Conservation (phyloP, 495 filamentous ascomycete genomes). For the Aspergillus funiculosus region DNA sequence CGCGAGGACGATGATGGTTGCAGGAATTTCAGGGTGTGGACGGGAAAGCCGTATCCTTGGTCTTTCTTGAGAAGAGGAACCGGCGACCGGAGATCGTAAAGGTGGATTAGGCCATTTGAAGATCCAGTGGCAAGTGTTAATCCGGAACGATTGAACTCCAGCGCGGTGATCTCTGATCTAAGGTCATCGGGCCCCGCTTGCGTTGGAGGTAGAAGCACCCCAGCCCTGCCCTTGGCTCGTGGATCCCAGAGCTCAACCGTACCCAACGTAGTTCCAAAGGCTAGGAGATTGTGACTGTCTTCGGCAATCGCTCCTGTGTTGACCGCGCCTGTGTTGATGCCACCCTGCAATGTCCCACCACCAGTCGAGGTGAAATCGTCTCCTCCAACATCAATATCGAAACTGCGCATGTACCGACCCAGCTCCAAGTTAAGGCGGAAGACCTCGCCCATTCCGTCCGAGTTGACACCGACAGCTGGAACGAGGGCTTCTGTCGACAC, state of each 20-base stretch:
- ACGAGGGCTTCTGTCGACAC: conserved; percentile 82
- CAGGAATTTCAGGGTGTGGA: conserved; percentile 84
- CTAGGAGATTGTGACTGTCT: conserved; percentile 81
- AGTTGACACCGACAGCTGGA: conserved; percentile 80
- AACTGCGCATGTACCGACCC: conserved; percentile 81
- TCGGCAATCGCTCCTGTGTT: conserved; percentile 88
- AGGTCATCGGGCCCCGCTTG: conserved; percentile 39
- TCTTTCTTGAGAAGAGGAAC: conserved; percentile 82
- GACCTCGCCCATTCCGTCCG: conserved; percentile 81
- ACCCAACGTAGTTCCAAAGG: conserved; percentile 93
- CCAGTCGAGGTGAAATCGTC: conserved; percentile 63
- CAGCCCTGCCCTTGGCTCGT: conserved; percentile 73
- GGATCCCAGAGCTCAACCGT: conserved; percentile 97
- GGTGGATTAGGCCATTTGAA: conserved; percentile 78
- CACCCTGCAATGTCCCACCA: conserved; percentile 69
- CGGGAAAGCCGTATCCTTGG: conserved; percentile 92
- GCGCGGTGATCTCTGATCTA: conserved; percentile 73
- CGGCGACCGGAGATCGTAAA: conserved; percentile 90
- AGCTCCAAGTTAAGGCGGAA: conserved; percentile 86
- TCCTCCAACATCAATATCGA: conserved; percentile 77
- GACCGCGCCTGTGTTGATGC: conserved; percentile 74
- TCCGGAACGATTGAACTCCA: conserved; percentile 81
- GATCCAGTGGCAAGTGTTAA: conserved; percentile 84
- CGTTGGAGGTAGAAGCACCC: conserved; percentile 54
- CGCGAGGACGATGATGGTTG: conserved; percentile 62